Evolutionary conservation across 106 monocot genomes (phyloP), one percentile per base, ranked within the genome.

Genomic region (Hemerocallis citrina): DNA sequence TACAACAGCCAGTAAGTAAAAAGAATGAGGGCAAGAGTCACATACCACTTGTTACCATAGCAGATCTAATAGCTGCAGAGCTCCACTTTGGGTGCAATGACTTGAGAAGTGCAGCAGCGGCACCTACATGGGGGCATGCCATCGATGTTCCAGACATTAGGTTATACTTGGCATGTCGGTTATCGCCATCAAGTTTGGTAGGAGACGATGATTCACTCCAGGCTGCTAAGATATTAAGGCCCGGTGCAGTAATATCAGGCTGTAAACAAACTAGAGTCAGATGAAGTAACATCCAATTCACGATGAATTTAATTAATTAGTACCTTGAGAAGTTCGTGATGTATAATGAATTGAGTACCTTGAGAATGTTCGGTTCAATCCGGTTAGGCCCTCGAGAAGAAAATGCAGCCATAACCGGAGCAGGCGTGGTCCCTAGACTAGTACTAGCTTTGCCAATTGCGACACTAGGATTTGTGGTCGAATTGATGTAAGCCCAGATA

Each of bases 51-150:
- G 92, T 88, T 76, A 93, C 85, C 7, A 93, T 69, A 38, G 92
- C 84, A 8, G 92, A 93, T 70, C 88, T 66, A 40, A 93, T 81
- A 13, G 84, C 88, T 38, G 88, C 79, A 4, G 79, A 73, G 67
- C 79, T 93, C 92, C 92, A 93, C 1, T 71, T 6, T 0, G 88
- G 88, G 52, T 93, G 45, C 1, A 70, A 21, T 15, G 78, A 71
- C 54, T 57, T 76, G 58, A 93, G 76, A 17, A 79, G 76, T 3
- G 70, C 79, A 2, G 79, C 81, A 16, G 68, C 45, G 19, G 84
- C 88, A 7, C 88, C 61, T 0, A 85, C 88, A 32, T 93, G 92
- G 8, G 92, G 92, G 74, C 92, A 93, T 19, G 92, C 76, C 92
- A 93, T 93, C 15, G 92, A 93, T 1, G 92, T 93, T 17, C 92